phyloP scores from a whole-genome alignment of 2,329 filamentous ascomycete species.

The Paramyrothecium roridum region DNA sequence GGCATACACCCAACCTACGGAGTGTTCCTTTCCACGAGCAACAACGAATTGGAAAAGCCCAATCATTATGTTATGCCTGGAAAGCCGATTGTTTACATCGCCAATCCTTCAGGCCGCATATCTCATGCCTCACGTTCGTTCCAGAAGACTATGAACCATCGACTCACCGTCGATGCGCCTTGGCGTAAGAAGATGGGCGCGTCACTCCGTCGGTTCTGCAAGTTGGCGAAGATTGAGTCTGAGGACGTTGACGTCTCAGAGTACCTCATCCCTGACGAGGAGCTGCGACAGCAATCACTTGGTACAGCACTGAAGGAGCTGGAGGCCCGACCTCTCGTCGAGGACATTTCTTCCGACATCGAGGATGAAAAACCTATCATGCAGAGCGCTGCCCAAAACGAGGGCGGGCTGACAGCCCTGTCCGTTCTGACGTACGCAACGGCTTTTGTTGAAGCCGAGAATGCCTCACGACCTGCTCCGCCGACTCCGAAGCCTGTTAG shows the following conservation, averaged over 20 bases:
- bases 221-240: conserved; percentile 23
- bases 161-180: conserved; percentile 27
- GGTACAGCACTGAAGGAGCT: conserved; percentile 31
- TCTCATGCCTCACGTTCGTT: conserved; percentile 46
- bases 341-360: conserved; percentile 20
- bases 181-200: conserved; percentile 29
- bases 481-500: conserved; percentile 26
- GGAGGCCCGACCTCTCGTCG: conserved; percentile 21
- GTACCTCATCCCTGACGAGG: conserved; percentile 27
- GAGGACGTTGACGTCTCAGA: conserved; percentile 30
- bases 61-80: conserved; percentile 38
- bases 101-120: conserved; percentile 42
- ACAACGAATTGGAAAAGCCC: conserved; percentile 40
- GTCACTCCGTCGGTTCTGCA: conserved; percentile 34
- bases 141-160: conserved; percentile 29
- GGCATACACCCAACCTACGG: conserved; percentile 52
- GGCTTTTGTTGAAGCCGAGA: conserved; percentile 25
- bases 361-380: conserved; percentile 21
- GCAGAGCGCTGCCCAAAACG: conserved; percentile 15
- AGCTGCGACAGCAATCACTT: conserved; percentile 29
- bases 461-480: conserved; percentile 17
- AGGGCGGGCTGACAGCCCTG: conserved; percentile 22
- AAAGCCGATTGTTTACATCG: conserved; percentile 47
- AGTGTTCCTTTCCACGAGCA: conserved; percentile 45
- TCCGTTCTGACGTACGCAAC: conserved; percentile 27